phyloP scores from a whole-genome alignment of 2,329 filamentous ascomycete species.

The Sporothrix globosa region DNA sequence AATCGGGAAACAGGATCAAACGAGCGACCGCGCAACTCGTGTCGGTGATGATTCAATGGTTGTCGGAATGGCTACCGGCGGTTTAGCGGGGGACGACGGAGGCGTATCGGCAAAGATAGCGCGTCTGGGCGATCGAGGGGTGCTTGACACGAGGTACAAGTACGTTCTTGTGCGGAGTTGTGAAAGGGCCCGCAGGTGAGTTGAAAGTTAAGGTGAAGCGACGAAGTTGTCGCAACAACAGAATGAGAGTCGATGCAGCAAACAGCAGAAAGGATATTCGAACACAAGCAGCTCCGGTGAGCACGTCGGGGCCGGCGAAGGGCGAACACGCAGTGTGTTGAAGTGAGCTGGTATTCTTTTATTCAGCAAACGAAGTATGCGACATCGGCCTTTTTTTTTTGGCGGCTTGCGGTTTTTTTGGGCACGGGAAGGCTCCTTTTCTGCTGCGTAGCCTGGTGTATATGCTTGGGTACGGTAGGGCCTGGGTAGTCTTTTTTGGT shows the following conservation, averaged over 20 bases:
- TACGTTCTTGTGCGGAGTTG: conserved; percentile 2
- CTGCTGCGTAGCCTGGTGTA: not conserved
- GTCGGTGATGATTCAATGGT: conserved; percentile 22
- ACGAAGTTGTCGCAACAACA: not conserved
- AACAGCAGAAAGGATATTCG: no score
- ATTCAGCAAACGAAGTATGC: conserved; percentile 27
- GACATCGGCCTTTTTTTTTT: conserved; percentile 26
- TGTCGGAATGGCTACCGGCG: conserved; percentile 24
- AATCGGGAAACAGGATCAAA: conserved; percentile 22
- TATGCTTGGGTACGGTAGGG: conserved; percentile 3
- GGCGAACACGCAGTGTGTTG: not conserved
- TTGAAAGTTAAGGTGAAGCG: not conserved
- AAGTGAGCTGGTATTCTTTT: conserved; percentile 18
- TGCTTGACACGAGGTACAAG: conserved; percentile 1
- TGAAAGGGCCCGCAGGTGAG: conserved; percentile 3
- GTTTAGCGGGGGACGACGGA: conserved; percentile 26
- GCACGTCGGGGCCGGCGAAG: not conserved
- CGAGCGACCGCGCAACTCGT: conserved; percentile 9
- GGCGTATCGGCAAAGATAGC: conserved; percentile 29
- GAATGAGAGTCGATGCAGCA: not conserved
- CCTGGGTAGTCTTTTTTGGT: conserved; percentile 8
- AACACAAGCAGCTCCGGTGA: no score
- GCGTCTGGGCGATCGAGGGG: conserved; percentile 14
- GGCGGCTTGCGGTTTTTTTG: not conserved
- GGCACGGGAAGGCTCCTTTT: conserved; percentile 7